Base-by-base conservation (phyloP, 768 basidiomycete species). In the Leccinum olivaceopallidum region DNA sequence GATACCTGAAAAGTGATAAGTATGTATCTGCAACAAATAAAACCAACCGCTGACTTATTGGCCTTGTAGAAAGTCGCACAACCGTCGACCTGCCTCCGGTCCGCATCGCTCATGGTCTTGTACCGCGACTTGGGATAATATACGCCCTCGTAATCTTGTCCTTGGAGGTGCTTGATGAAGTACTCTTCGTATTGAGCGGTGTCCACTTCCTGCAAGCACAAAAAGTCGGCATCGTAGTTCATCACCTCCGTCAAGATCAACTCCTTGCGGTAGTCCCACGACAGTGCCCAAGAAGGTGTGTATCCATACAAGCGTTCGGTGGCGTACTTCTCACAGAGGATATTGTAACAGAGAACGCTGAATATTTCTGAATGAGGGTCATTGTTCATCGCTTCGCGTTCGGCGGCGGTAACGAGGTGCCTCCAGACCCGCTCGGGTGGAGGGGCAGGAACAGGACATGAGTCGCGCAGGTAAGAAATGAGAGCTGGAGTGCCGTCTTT, bases 181-280 rank as follows among this genome's bases (percentile, higher is more conserved):
- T 86, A 97, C 50, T 94, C 94, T 76, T 95, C 91, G 73, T 90
- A 99, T 73, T 94, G 90, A 30, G 88, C 87, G 61, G 86, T 90
- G 68, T 96, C 95, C 63, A 98, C 92, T 76, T 99, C 97, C 73
- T 98, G 96, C 60, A 99, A 75, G 72, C 97, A 98, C 55, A 98
- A 72, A 66, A 99, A 88, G 75, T 99, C 97, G 57, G 92, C 83
- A 44, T 90, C 83, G 64, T 90, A 86, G 65, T 84, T 83, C 73
- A 88, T 81, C 53, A 98, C 79, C 77, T 99, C 95, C 37, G 86
- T 83, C 65, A 97, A 71, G 64, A 99, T 94, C 60, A 90, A 78
- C 56, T 92, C 90, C 75, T 92, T 94, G 61, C 97, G 85, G 71
- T 95, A 98, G 50, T 89, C 85, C 97, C 97, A 99, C n/a, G 85